Conservation (phyloP, 257 asterid genomes). For the Scutellaria baicalensis region DNA sequence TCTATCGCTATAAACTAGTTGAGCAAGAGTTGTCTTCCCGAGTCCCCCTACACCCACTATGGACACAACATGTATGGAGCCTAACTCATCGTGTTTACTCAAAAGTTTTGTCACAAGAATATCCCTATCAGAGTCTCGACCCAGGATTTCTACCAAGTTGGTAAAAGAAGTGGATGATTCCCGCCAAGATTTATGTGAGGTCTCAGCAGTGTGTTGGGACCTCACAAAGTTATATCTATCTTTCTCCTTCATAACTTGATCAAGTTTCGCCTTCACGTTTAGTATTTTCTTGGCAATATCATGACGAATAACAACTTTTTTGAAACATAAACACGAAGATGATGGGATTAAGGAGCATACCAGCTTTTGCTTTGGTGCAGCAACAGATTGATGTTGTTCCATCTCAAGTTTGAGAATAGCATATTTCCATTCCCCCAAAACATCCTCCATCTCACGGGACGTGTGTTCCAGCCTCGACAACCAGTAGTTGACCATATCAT, state of each 20-base stretch:
- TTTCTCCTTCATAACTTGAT: background rate
- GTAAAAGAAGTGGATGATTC: background rate
- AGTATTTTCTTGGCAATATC: background rate
- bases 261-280: background rate
- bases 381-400: background rate
- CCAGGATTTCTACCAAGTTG: background rate
- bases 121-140: background rate
- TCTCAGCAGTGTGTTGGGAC: background rate
- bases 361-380: background rate
- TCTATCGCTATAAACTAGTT: background rate
- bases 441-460: background rate
- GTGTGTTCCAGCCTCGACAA: background rate
- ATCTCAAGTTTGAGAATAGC: background rate
- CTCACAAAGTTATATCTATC: background rate
- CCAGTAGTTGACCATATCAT: background rate
- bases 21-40: constrained; percentile 3
- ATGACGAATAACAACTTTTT: background rate
- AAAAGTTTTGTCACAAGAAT: background rate
- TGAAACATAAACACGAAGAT: background rate
- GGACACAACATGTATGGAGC: background rate
- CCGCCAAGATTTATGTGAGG: background rate
- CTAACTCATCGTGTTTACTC: background rate
- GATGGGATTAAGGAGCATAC: background rate
- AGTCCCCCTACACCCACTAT: background rate
- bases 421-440: background rate